Evolutionary conservation across 805 yeast genomes (phyloP).

Genomic region (Teunomyces lycoperdinae): DNA sequence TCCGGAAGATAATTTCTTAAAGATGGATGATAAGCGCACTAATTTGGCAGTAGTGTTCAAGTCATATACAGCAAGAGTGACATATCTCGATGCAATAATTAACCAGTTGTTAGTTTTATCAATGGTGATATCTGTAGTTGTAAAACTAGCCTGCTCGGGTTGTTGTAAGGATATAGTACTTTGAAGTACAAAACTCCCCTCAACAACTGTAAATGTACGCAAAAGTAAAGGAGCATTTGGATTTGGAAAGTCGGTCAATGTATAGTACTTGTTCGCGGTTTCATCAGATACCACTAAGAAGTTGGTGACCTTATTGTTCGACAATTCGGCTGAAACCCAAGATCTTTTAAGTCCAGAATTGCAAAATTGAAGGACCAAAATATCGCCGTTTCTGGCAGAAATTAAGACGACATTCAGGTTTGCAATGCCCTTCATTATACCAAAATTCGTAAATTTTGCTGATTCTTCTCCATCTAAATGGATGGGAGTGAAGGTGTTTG

Average conservation of each 20-base stretch:
- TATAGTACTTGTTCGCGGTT: slow-evolving; percentile 19
- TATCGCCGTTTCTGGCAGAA: slow-evolving; percentile 37
- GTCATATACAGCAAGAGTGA: slow-evolving; percentile 58
- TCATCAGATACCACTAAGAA: slow-evolving; percentile 29
- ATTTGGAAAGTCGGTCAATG: slow-evolving; percentile 66
- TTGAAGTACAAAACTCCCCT: slow-evolving; percentile 18
- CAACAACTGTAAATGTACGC: slow-evolving; percentile 27
- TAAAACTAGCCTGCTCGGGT: slow-evolving; percentile 48
- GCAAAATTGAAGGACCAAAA: slow-evolving; percentile 40
- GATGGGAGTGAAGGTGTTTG: slow-evolving; percentile 1
- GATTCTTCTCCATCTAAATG: slow-evolving; percentile 5
- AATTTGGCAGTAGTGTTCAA: slow-evolving; percentile 15
- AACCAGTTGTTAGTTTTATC: slow-evolving; percentile 40
- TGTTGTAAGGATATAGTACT: slow-evolving; percentile 28
- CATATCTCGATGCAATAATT: slow-evolving; percentile 69
- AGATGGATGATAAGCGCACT: slow-evolving; percentile 13
- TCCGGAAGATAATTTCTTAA: slow-evolving; percentile 56
- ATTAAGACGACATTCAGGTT: slow-evolving; percentile 27
- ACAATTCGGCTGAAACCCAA: slow-evolving; percentile 23
- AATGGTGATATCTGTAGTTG: slow-evolving; percentile 54
- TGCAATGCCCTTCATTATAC: slow-evolving; percentile 41
- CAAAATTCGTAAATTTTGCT: slow-evolving; percentile 33
- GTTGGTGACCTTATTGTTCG: slow-evolving; percentile 49
- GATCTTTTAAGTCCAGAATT: slow-evolving; percentile 8
- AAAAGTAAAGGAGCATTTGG: slow-evolving; percentile 53